phyloP scores from a whole-genome alignment of 371 early-diverging fungal species.

The Chytridium lagenaria region DNA sequence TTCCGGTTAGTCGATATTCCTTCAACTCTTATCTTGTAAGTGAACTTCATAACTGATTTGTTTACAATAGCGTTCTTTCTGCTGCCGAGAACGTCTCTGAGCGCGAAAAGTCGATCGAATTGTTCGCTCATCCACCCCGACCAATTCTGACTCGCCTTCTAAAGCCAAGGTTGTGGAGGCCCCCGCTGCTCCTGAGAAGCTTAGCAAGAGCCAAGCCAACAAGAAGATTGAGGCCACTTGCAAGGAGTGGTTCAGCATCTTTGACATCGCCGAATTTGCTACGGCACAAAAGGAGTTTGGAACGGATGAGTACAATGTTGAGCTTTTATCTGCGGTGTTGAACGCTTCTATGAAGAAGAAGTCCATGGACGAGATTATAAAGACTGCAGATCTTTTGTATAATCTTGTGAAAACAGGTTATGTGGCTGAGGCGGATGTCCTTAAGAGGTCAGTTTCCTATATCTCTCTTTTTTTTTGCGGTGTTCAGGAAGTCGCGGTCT shows the following conservation, averaged over 20 bases:
- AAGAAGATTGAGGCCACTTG: conserved; percentile 70
- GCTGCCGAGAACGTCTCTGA: neutral
- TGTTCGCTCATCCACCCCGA: conserved; percentile 29
- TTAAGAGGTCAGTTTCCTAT: conserved; percentile 30
- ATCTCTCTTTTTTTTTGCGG: conserved; percentile 51
- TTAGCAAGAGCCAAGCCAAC: conserved; percentile 64
- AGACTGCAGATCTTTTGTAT: conserved; percentile 47
- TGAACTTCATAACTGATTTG: neutral
- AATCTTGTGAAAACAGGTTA: conserved; percentile 26
- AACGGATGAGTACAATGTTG: conserved; percentile 57
- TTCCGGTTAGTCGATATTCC: conserved; percentile 38
- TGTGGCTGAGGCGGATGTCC: conserved; percentile 33
- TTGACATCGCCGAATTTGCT: conserved; percentile 66
- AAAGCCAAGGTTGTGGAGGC: neutral
- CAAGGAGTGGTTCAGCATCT: conserved; percentile 70
- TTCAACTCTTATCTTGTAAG: neutral
- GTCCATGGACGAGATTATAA: conserved; percentile 63
- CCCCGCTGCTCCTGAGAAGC: conserved; percentile 47
- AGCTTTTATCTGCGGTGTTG: conserved; percentile 51
- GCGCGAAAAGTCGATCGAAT: conserved; percentile 39
- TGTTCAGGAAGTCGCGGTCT: too few relatives aligned
- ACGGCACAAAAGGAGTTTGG: conserved; percentile 73
- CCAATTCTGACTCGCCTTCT: conserved; percentile 26
- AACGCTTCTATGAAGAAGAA: conserved; percentile 64
- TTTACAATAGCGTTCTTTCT: neutral